phyloP scores from a whole-genome alignment of 2,329 filamentous ascomycete species.

The Epichloe typhina region DNA sequence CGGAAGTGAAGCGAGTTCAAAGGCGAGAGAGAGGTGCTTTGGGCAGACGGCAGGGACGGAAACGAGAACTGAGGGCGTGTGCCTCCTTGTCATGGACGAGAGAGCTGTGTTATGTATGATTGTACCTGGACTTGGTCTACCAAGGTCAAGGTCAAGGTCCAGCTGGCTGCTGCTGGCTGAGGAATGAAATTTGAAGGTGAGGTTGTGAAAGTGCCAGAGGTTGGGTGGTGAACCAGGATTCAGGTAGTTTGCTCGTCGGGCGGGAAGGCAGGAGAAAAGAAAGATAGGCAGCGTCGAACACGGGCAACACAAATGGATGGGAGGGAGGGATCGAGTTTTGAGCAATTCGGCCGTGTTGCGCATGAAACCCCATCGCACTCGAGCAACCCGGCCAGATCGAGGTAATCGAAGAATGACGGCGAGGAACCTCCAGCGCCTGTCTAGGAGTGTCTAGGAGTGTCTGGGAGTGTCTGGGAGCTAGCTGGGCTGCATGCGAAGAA shows the following conservation, averaged over 20 bases:
- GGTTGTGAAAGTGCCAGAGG: too few relatives aligned
- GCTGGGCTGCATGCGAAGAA: slow-evolving; percentile 6
- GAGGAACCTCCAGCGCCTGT: not conserved
- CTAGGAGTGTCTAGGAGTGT: too few relatives aligned
- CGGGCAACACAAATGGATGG: slow-evolving; percentile 4
- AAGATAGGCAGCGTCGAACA: too few relatives aligned
- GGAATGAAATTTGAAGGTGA: too few relatives aligned
- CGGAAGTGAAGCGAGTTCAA: not conserved
- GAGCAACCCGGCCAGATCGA: slow-evolving; percentile 15
- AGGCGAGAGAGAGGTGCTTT: not conserved
- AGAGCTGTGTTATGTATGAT: too few relatives aligned
- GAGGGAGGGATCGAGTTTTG: slow-evolving; percentile 16
- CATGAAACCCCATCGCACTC: slow-evolving; percentile 14
- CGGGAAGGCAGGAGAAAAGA: too few relatives aligned
- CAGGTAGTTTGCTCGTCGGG: too few relatives aligned
- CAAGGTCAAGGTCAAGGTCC: too few relatives aligned
- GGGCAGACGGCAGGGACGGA: not conserved
- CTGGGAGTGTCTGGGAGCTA: not conserved
- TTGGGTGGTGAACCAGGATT: too few relatives aligned
- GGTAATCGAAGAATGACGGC: slow-evolving; percentile 18
- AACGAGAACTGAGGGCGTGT: not conserved
- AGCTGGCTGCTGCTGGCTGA: too few relatives aligned
- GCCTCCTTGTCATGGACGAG: not conserved
- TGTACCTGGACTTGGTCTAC: too few relatives aligned
- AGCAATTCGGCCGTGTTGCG: slow-evolving; percentile 16